phyloP scores from a whole-genome alignment of 257 asterid genomes.

The Thymus quinquecostatus region DNA sequence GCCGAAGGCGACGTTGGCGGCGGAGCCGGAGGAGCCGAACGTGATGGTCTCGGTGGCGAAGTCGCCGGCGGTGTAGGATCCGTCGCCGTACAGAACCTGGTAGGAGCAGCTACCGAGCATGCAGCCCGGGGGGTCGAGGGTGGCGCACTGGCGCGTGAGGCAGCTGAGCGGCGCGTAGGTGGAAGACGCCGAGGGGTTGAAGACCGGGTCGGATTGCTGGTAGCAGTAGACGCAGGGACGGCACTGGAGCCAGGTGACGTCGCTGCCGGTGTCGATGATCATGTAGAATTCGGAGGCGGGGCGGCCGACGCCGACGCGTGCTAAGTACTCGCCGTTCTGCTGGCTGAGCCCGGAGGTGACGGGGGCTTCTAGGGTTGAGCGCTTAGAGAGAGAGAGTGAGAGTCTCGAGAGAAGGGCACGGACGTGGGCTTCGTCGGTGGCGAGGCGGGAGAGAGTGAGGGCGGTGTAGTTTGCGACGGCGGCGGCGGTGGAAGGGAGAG shows the following conservation, averaged over 20 bases:
- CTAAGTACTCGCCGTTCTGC: slow-evolving; percentile 81
- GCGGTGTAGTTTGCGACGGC: slow-evolving; percentile 45
- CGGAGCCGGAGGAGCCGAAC: slow-evolving; percentile 55
- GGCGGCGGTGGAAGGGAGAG: slow-evolving; percentile 17
- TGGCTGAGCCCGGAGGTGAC: slow-evolving; percentile 57
- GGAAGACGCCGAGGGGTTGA: slow-evolving; percentile 52
- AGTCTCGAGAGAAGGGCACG: slow-evolving; percentile 41
- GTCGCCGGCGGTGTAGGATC: slow-evolving; percentile 62
- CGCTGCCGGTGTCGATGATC: slow-evolving; percentile 74
- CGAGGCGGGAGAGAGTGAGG: slow-evolving; percentile 56
- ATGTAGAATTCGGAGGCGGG: slow-evolving; percentile 52
- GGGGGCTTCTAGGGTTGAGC: slow-evolving; percentile 43
- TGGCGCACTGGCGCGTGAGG: slow-evolving; percentile 45
- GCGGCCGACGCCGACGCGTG: slow-evolving; percentile 68
- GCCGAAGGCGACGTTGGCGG: slow-evolving; percentile 57
- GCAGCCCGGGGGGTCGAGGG: slow-evolving; percentile 52
- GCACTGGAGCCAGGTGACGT: slow-evolving; percentile 82
- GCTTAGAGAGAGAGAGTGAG: slow-evolving; percentile 23
- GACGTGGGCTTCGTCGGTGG: slow-evolving; percentile 59
- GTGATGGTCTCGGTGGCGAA: slow-evolving; percentile 70
- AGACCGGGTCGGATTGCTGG: slow-evolving; percentile 65
- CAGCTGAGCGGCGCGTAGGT: slow-evolving; percentile 54
- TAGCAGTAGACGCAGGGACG: slow-evolving; percentile 69
- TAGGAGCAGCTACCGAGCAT: slow-evolving; percentile 40
- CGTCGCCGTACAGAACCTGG: slow-evolving; percentile 72